These are phyloP conservation scores for Rutstroemia sydowiana DNA, from an alignment of 2,329 filamentous ascomycete species.

Conservation along the genomic window DNA sequence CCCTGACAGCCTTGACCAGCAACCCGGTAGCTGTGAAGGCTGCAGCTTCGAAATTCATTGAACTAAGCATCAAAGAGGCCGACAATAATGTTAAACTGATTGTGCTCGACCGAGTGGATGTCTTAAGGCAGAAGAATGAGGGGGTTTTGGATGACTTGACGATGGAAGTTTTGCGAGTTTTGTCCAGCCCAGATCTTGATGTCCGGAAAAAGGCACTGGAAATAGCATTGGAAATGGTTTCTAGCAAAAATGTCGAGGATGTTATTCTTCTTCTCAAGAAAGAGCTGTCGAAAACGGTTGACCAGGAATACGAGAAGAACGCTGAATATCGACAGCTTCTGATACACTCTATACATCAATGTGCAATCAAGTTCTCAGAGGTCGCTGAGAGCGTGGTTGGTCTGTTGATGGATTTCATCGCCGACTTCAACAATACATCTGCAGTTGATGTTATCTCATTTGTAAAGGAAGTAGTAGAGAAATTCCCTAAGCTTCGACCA, in stretches of 20 bases:
- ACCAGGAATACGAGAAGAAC: conserved; percentile 99
- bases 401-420: conserved; percentile 97
- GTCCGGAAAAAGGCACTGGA: conserved; percentile 85
- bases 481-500: conserved; percentile 82
- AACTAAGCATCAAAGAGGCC: conserved; percentile 92
- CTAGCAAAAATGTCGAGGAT: conserved; percentile 97
- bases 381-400: conserved; percentile 95
- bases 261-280: conserved; percentile 95
- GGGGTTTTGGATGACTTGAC: conserved; percentile 87
- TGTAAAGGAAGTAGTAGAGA: conserved; percentile 97
- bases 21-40: conserved; percentile 98
- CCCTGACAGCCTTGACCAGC: conserved; percentile 84
- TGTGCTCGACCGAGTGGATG: conserved; percentile 87
- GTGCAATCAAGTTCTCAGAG: conserved; percentile 98
- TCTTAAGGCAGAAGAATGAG: conserved; percentile 79
- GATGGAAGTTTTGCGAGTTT: conserved; percentile 93
- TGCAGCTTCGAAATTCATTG: conserved; percentile 91
- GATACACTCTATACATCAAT: conserved; percentile 96
- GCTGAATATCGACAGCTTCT: conserved; percentile 88
- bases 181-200: conserved; percentile 93
- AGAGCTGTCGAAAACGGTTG: conserved; percentile 92
- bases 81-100: conserved; percentile 99
- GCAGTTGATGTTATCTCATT: conserved; percentile 98
- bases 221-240: conserved; percentile 94
- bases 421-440: conserved; percentile 94